Conservation (phyloP, 345 rosid genomes). For the Eucalyptus cloeziana region DNA sequence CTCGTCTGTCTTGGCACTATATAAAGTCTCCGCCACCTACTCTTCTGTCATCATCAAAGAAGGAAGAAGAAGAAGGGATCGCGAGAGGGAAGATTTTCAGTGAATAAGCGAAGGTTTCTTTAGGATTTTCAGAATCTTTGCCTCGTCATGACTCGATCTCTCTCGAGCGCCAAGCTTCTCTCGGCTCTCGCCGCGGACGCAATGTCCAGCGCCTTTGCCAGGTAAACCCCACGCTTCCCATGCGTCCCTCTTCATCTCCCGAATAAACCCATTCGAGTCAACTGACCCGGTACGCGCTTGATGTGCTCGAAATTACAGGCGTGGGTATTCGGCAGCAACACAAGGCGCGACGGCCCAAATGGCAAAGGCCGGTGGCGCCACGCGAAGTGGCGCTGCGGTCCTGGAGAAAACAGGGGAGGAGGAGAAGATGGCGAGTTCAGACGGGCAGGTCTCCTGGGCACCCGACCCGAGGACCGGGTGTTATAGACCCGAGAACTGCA, state of each 20-base stretch:
- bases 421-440: neutral
- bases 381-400: neutral
- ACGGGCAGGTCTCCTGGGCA: conserved; percentile 19
- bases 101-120: neutral
- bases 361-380: neutral
- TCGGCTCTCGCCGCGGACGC: neutral
- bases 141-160: neutral
- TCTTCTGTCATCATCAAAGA: neutral
- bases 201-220: neutral
- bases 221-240: neutral
- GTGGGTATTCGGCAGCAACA: neutral
- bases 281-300: neutral
- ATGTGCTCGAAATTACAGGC: neutral
- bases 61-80: neutral
- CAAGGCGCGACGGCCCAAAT: neutral
- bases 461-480: conserved; percentile 81
- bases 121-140: neutral
- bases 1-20: neutral
- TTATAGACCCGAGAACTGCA: conserved; percentile 61
- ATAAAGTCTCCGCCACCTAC: neutral
- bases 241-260: neutral
- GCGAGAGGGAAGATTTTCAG: neutral
- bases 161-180: neutral
- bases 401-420: neutral
- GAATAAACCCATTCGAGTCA: neutral